Evolutionary conservation across 2,329 filamentous ascomycete genomes (phyloP).

Genomic region (Exutisphaerella laricina): DNA sequence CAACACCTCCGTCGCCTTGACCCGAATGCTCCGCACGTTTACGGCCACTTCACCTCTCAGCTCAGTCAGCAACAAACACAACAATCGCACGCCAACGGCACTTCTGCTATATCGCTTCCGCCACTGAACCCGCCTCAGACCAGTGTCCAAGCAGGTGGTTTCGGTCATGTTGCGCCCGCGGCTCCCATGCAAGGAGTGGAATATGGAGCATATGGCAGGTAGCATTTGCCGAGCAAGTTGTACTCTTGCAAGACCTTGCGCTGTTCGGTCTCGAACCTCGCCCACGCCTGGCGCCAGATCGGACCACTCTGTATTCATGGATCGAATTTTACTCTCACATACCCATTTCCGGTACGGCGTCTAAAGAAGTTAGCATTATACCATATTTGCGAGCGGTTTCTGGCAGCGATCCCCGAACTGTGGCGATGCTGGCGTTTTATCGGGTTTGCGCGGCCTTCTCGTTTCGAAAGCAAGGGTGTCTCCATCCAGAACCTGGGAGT

Average conservation of each 20-base stretch:
- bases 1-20: conserved; percentile 44
- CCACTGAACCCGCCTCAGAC: conserved; percentile 28
- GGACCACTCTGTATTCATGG: not conserved
- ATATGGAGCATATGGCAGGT: conserved; percentile 33
- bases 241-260: too few species aligned
- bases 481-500: not conserved
- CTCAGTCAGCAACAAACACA: conserved; percentile 37
- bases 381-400: conserved; percentile 15
- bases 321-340: conserved; percentile 4
- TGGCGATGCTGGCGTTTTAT: conserved; percentile 5
- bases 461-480: conserved; percentile 2
- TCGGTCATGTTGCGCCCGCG: conserved; percentile 30
- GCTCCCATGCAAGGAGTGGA: conserved; percentile 48
- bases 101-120: conserved; percentile 32
- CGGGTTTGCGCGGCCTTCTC: conserved; percentile 5
- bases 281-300: not conserved
- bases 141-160: conserved; percentile 14
- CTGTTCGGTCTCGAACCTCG: conserved; percentile 1
- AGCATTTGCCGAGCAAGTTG: conserved; percentile 8
- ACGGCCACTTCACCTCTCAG: conserved; percentile 42
- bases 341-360: conserved; percentile 11
- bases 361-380: conserved; percentile 19
- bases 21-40: conserved; percentile 43
- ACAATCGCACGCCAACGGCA: conserved; percentile 31
- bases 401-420: conserved; percentile 1